phyloP scores from a whole-genome alignment of 1,139 yeast species.

The Protomyces arabidopsidicola region DNA sequence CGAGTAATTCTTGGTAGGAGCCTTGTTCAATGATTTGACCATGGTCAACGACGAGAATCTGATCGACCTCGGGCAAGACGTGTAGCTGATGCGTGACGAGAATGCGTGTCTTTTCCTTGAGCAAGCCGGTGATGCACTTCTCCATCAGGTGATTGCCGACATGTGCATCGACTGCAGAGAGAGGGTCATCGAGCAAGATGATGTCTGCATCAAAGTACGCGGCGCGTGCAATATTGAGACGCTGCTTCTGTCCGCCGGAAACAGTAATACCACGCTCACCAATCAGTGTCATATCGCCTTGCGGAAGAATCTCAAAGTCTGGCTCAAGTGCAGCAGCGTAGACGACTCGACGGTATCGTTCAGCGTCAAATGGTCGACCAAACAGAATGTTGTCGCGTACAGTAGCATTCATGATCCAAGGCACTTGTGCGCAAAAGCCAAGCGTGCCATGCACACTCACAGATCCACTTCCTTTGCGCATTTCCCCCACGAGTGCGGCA shows the following conservation, averaged over 20 bases:
- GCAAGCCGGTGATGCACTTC: conserved; percentile 57
- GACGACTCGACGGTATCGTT: conserved; percentile 54
- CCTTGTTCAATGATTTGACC: conserved; percentile 59
- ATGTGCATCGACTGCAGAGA: conserved; percentile 87
- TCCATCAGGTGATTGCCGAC: conserved; percentile 81
- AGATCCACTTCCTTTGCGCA: conserved; percentile 51
- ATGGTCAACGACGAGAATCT: conserved; percentile 62
- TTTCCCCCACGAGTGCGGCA: conserved; percentile 57
- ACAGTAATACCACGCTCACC: conserved; percentile 90
- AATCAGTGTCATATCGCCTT: conserved; percentile 79
- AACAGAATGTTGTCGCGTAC: conserved; percentile 70
- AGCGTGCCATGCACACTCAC: conserved; percentile 44
- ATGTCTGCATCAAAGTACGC: conserved; percentile 68
- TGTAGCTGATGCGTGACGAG: conserved; percentile 83
- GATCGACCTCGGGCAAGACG: conserved; percentile 61
- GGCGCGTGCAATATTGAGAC: conserved; percentile 78
- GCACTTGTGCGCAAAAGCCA: conserved; percentile 49
- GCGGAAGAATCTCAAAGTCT: conserved; percentile 68
- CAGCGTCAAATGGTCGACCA: conserved; percentile 56
- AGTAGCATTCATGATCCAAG: conserved; percentile 85
- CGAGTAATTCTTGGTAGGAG: conserved; percentile 50
- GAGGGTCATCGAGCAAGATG: conserved; percentile 73
- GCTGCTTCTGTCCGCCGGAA: conserved; percentile 91
- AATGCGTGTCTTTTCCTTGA: conserved; percentile 60
- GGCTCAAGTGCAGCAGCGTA: conserved; percentile 61